A percentile compares a stretch with the other conserved stretches of the same genome.
These are phyloP conservation scores for Zygnema circumcarinatum DNA, from an alignment of 139 green algal species.

Conservation along the genomic window DNA sequence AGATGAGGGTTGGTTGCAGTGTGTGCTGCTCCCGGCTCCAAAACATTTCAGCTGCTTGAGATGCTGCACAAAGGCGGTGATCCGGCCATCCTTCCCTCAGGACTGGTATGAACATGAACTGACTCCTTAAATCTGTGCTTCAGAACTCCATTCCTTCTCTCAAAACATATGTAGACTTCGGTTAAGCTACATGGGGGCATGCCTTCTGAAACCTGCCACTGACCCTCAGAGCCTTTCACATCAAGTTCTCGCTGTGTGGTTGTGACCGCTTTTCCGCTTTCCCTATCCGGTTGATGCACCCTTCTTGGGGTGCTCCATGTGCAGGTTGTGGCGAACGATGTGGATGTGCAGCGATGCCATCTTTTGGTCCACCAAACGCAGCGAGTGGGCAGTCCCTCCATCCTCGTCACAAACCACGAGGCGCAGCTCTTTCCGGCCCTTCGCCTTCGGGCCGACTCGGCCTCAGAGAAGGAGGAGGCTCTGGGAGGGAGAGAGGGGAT, in stretches of 20 bases:
- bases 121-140: too few relatives aligned
- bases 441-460: neutral
- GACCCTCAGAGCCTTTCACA: too few relatives aligned
- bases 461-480: neutral
- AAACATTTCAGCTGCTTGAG: slow-evolving; percentile 91
- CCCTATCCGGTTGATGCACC: too few relatives aligned
- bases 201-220: too few relatives aligned
- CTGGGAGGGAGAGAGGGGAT: slow-evolving; percentile 25
- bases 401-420: slow-evolving; percentile 95
- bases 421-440: slow-evolving; percentile 83
- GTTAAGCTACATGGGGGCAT: too few relatives aligned
- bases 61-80: slow-evolving; percentile 77
- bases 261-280: too few relatives aligned
- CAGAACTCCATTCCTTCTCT: too few relatives aligned
- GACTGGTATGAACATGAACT: slow-evolving; percentile 44
- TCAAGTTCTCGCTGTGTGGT: too few relatives aligned
- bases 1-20: slow-evolving; percentile 64
- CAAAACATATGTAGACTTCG: too few relatives aligned
- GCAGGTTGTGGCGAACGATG: slow-evolving; percentile 94
- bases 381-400: slow-evolving; percentile 82
- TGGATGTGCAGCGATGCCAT: slow-evolving; percentile 93
- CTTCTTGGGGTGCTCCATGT: too few relatives aligned
- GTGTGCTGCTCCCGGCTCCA: slow-evolving; percentile 96
- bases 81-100: slow-evolving; percentile 29
- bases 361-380: slow-evolving; percentile 97